A percentile compares a stretch with the other conserved stretches of the same genome.
Conservation (phyloP, 164 flowering plant species). For the grape (Vitis vinifera) region ASM3070453v1 NC_081814.1:1409001-1409500, state of each 20-base stretch:
- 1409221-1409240: conserved; percentile 10
- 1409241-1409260: conserved; percentile 34
- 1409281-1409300: conserved; percentile 2
- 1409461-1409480: background rate
- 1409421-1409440: background rate
- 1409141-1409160: conserved; percentile 57
- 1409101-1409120: conserved; percentile 55
- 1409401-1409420: conserved; percentile 13
- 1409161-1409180: conserved; percentile 19
- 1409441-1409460: background rate
- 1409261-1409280: background rate
- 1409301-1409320: conserved; percentile 5
- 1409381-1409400: conserved; percentile 35
- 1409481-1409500: no score
- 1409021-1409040: background rate
- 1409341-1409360: conserved; percentile 6
- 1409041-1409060: background rate
- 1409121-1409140: conserved; percentile 65
- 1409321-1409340: conserved; percentile 29
- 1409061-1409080: background rate
- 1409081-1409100: conserved; percentile 67
- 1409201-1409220: conserved; percentile 9
- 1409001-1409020: conserved; percentile 1
- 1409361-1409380: conserved; percentile 29
- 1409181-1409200: conserved; percentile 5